Base-by-base conservation (phyloP, 2,329 filamentous ascomycete species). In the Cladorrhinum sp. region DNA sequence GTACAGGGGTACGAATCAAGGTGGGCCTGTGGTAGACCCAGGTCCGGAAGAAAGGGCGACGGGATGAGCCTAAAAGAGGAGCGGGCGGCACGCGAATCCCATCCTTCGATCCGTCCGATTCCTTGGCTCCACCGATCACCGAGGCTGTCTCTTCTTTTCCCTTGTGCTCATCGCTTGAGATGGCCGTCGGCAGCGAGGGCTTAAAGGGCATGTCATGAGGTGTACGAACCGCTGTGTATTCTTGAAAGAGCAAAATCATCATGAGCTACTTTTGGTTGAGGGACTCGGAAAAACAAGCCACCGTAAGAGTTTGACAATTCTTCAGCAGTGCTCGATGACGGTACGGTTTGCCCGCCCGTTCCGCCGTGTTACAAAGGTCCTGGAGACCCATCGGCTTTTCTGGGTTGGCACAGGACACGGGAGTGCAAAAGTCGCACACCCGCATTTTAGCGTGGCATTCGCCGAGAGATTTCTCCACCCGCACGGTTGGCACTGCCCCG, bases 21-120 rank as follows among this genome's bases (percentile, higher is more conserved):
- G 45, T 52, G 25, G 38, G 45, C 64, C 64, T 64, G 63, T 66
- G 22, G 50, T 38, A 57, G 51, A 38, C 59, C 41, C 59, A 64
- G 59, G 59, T 58, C 62, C 62, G 62, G 59, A 62, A 65, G 50
- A 59, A 64, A 61, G 65, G n/a, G 50, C 58, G 51, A 60, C 69
- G 68, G 69, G 69, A 69, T 66, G 69, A 69, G 69, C 69, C 69
- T 70, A 69, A 69, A 56, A 67, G 55, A 63, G 61, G 58, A 64
- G 66, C 66, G 65, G 65, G 64, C 64, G 65, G 65, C 62, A 68
- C 65, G 62, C 62, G 54, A 64, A 64, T 60, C 63, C 38, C 63
- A 64, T 68, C 59, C 32, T 54, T 60, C 60, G 60, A 64, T 63
- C 62, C 62, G 62, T 57, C 63, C 59, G 63, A 65, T 63, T 57